Percentiles rank a stretch among this genome's conserved stretches.
Conservation (phyloP, 805 yeast species). For the Lipomyces kockii region DNA sequence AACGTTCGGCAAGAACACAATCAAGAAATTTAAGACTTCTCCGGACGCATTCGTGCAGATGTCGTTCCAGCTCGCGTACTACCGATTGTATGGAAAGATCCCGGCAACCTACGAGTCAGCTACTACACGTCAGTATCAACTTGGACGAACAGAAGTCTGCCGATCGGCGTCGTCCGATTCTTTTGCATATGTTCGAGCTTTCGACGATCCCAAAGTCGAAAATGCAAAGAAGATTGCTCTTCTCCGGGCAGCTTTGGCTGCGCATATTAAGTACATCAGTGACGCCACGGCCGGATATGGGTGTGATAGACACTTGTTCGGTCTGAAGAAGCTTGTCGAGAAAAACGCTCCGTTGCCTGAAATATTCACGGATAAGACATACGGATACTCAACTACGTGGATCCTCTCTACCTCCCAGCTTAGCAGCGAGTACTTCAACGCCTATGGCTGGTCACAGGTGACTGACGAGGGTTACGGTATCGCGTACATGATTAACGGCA, state of each 20-base stretch:
- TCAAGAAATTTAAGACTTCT: slow-evolving; percentile 80
- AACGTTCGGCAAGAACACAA: slow-evolving; percentile 83
- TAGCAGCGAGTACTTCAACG: slow-evolving; percentile 80
- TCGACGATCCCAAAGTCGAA: slow-evolving; percentile 62
- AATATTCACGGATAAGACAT: slow-evolving; percentile 76
- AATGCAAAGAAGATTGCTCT: slow-evolving; percentile 63
- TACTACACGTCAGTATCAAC: slow-evolving; percentile 83
- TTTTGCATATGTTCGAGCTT: slow-evolving; percentile 69
- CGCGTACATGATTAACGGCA: slow-evolving; percentile 88
- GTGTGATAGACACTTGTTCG: slow-evolving; percentile 91
- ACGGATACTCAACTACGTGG: slow-evolving; percentile 81
- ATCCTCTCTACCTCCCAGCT: slow-evolving; percentile 86
- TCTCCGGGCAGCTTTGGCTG: slow-evolving; percentile 70
- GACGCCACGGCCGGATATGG: slow-evolving; percentile 86
- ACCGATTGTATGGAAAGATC: slow-evolving; percentile 73
- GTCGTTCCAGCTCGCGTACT: slow-evolving; percentile 88
- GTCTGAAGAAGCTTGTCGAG: slow-evolving; percentile 72
- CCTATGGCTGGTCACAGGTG: slow-evolving; percentile 96
- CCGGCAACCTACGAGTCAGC: slow-evolving; percentile 97
- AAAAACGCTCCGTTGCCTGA: slow-evolving; percentile 64
- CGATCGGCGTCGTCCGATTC: slow-evolving; percentile 80
- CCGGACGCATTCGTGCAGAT: slow-evolving; percentile 95
- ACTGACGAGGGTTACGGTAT: slow-evolving; percentile 91
- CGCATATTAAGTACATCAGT: slow-evolving; percentile 74
- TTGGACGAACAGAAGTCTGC: slow-evolving; percentile 94